These are phyloP conservation scores for Coniella lustricola DNA, from an alignment of 2,329 filamentous ascomycete genomes.

Conservation along the genomic window DNA sequence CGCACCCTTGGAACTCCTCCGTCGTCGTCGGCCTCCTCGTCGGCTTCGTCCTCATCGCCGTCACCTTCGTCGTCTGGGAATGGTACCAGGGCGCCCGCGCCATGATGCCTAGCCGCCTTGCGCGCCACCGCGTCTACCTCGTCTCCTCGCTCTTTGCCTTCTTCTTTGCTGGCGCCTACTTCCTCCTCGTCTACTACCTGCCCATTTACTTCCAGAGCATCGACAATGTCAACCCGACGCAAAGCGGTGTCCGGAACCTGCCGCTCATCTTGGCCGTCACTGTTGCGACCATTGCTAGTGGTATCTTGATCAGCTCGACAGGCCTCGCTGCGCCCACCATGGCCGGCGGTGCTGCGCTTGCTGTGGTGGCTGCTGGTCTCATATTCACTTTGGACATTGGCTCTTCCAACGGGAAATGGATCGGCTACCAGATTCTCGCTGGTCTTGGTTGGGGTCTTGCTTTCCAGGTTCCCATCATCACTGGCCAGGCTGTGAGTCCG, in stretches of 20 bases:
- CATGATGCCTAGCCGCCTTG: slow-evolving; percentile 41
- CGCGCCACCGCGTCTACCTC: slow-evolving; percentile 37
- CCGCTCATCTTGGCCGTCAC: slow-evolving; percentile 33
- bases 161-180: slow-evolving; percentile 36
- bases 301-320: slow-evolving; percentile 25
- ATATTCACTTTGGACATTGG: slow-evolving; percentile 30
- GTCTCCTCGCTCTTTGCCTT: slow-evolving; percentile 33
- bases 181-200: slow-evolving; percentile 40
- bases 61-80: slow-evolving; percentile 27
- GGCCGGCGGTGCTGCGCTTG: slow-evolving; percentile 30
- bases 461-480: slow-evolving; percentile 38
- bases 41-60: slow-evolving; percentile 19
- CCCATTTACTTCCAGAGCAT: slow-evolving; percentile 47
- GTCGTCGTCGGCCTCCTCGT: slow-evolving; percentile 31
- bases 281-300: slow-evolving; percentile 28
- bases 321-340: slow-evolving; percentile 29
- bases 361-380: slow-evolving; percentile 28
- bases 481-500: slow-evolving; percentile 25
- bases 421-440: slow-evolving; percentile 41
- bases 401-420: slow-evolving; percentile 31
- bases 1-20: slow-evolving; percentile 28
- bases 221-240: slow-evolving; percentile 30
- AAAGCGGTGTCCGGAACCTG: slow-evolving; percentile 33
- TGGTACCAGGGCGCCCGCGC: slow-evolving; percentile 36
- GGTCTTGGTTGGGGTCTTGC: slow-evolving; percentile 39